Evolutionary conservation across 179 eudicot genomes (phyloP).

Genomic region (Amaranthus tricolor): DNA sequence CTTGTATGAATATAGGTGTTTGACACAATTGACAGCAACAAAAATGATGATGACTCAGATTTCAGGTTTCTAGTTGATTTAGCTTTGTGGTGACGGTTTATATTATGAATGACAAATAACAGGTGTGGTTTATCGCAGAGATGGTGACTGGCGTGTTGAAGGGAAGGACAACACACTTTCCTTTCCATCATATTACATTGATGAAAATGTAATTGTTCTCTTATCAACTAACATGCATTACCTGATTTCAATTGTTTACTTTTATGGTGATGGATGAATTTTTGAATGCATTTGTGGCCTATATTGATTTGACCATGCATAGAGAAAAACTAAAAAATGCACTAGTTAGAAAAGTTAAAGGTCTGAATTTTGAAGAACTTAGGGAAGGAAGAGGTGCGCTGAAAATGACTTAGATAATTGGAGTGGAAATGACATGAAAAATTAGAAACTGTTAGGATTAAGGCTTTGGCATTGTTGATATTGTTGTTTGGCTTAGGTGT

Average conservation of each 20-base stretch:
- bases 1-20: slow-evolving; percentile 51
- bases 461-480: no score
- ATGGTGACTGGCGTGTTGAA: slow-evolving; percentile 80
- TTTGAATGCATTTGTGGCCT: neutral
- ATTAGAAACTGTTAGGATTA: no score
- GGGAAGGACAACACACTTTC: slow-evolving; percentile 71
- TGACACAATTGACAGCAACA: slow-evolving; percentile 72
- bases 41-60: slow-evolving; percentile 53
- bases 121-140: slow-evolving; percentile 50
- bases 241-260: neutral
- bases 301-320: no score
- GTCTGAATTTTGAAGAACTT: no score
- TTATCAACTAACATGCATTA: slow-evolving; percentile 11
- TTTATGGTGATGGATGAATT: neutral
- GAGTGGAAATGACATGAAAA: no score
- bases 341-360: no score
- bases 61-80: slow-evolving; percentile 46
- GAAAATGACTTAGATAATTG: no score
- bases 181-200: slow-evolving; percentile 92
- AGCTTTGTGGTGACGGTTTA: neutral
- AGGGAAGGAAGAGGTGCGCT: no score
- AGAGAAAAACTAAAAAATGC: no score
- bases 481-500: no score
- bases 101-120: slow-evolving; percentile 14
- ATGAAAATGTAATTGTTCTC: slow-evolving; percentile 82